Conservation (phyloP, 805 yeast genomes). For the Candida insectorum region DNA sequence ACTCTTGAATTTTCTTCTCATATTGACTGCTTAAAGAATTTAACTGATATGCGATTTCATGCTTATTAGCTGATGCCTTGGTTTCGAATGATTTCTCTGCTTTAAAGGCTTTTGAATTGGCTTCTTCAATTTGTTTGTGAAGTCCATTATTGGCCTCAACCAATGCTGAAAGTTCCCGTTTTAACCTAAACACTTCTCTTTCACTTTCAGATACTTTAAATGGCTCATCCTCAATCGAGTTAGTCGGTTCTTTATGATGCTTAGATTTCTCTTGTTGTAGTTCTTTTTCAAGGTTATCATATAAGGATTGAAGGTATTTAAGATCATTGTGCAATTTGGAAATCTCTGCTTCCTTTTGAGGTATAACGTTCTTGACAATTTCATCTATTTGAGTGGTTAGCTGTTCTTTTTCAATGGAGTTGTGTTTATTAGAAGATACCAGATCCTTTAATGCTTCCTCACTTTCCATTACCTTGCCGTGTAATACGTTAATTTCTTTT, state of each 20-base stretch:
- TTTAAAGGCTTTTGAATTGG: constrained; percentile 7
- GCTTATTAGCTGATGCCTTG: constrained; percentile 19
- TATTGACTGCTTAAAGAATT: constrained; percentile 21
- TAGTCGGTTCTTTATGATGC: background rate
- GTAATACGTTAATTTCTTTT: constrained; percentile 10
- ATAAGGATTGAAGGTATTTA: constrained; percentile 11
- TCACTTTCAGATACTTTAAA: constrained; percentile 5
- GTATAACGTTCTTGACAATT: constrained; percentile 14
- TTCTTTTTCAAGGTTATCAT: constrained; percentile 2
- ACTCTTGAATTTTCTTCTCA: constrained; percentile 35
- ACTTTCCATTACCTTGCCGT: constrained; percentile 4
- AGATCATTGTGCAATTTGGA: constrained; percentile 14
- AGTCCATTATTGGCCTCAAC: constrained; percentile 19
- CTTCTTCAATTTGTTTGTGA: constrained; percentile 15
- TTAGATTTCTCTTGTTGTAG: background rate
- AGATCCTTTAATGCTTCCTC: background rate
- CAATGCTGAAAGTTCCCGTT: constrained; percentile 15
- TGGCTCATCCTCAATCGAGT: background rate
- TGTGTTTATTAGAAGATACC: background rate
- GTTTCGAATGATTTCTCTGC: constrained; percentile 19
- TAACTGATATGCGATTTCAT: constrained; percentile 25
- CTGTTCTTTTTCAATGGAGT: constrained; percentile 1
- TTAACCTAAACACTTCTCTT: constrained; percentile 8
- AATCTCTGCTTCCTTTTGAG: constrained; percentile 22
- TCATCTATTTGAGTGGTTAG: constrained; percentile 7